Conservation (phyloP, 2,329 filamentous ascomycete genomes). For the Blastomyces emzantsi region DNA sequence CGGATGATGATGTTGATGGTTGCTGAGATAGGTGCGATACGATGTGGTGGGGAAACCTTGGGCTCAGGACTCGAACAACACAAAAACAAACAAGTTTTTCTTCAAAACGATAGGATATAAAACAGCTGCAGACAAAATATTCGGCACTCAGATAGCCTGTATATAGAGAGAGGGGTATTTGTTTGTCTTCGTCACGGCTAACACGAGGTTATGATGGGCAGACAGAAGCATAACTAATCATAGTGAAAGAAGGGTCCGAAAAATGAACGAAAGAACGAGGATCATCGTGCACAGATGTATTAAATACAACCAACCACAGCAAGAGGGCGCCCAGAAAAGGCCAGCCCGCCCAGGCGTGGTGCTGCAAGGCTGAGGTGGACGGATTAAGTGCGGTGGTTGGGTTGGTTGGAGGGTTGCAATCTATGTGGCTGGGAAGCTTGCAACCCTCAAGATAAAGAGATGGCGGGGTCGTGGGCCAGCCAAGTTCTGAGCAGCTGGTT, state of each 20-base stretch:
- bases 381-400: not conserved
- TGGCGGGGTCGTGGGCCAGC: not conserved
- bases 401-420: not conserved
- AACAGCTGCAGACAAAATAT: not conserved
- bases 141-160: not conserved
- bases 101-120: not conserved
- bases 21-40: not conserved
- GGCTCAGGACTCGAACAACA: constrained; percentile 5
- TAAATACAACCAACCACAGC: constrained; percentile 3
- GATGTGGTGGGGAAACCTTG: not conserved
- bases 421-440: not conserved
- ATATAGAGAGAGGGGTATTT: not conserved
- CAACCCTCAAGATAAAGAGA: not conserved
- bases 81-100: not conserved
- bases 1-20: not conserved
- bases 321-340: not conserved
- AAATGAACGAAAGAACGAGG: too few relatives aligned
- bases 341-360: not conserved
- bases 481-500: not conserved
- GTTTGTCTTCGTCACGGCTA: not conserved
- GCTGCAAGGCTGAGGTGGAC: not conserved
- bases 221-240: not conserved
- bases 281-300: not conserved
- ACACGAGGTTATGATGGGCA: not conserved
- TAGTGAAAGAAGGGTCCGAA: not conserved